Evolutionary conservation across 148 eudicot genomes (phyloP), one percentile per base, ranked within the genome.

Genomic region (Nyssa sinensis): DNA sequence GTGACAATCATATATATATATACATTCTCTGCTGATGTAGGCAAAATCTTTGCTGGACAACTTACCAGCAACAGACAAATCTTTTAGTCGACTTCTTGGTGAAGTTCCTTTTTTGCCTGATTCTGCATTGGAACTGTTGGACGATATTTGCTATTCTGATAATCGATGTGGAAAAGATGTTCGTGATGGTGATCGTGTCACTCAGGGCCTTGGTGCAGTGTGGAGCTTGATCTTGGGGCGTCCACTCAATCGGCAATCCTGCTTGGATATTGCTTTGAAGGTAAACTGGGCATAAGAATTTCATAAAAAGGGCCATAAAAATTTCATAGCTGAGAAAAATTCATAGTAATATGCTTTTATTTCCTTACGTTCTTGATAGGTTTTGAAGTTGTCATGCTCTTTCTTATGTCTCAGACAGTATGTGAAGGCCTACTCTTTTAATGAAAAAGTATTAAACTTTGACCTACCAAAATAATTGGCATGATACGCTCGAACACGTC

Each of bases 221-320:
- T 95, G 99, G 99, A 86, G 91, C 88, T 85, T 92, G 82, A 88
- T 95, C 84, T 67, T 92, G 77, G 93, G 92, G 24, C 96, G 97
- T 41, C 99, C 97, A 27, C 79, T 62, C 39, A 78, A 81, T 80
- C 87, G 97, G 24, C 82, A 88, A 66, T 87, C 96, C 62, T 89
- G 94, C 71, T 84, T 95, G 81, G 87, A 86, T 84, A 88, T 92
- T 74, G 97, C 87, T 37, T 82, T 95, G 77, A 92, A 92, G 99
- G 99, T 95, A 81, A 72, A 12, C 29, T 69, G 64, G 33, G 35
- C 64, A 34, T 71, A 65, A 58, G 6, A 41, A 41, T 21, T 62
- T n/a, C n/a, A n/a, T n/a, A n/a, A n/a, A n/a, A n/a, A n/a, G n/a
- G 64, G 33, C 35, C 64, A 34, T 71, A 65, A 58, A 3, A 41